Base-by-base conservation (phyloP, 257 asterid species). In the Datura wrightii region DNA sequence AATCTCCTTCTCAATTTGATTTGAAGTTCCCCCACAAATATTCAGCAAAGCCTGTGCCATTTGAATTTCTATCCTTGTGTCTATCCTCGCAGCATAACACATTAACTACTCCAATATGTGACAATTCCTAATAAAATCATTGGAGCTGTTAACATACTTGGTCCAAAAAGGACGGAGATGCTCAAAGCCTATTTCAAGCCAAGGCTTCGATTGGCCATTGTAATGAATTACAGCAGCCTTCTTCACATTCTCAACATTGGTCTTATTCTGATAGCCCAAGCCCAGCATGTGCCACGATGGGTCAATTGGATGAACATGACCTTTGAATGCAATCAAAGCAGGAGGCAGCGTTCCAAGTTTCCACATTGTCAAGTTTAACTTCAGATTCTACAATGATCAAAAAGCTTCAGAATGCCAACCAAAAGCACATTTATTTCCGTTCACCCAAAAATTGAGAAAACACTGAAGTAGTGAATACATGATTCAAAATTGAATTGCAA, bases 251-350 rank as follows among this genome's bases (percentile, higher is more conserved):
- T 93, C 98, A 34, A 94, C 53, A 80, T 89, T 93, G 85, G 98
- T 94, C 56, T 90, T 94, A 55, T 90, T 94, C 92, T 96, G 99
- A 90, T 96, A 96, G 55, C 99, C 99, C 93, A 96, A 90, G 48
- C 99, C 99, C 87, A 96, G 99, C 99, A 96, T 92, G 95, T 96
- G 99, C 99, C 99, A 96, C 37, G 93, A 92, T 50, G 97, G 91
- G 66, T 96, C 97, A 36, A 96, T 95, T 44, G 99, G 96, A 85
- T 92, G 96, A 83, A 94, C 92, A 44, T 93, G 89, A 53, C 97
- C 98, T 89, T 85, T 94, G 85, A 96, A 96, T 85, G 99, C 99
- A 86, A 96, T 94, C 89, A 96, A 91, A 89, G 99, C 98, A 31
- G 99, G 99, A 66, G 99, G 99, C 80, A 96, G 94, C 36, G 99